phyloP scores from a whole-genome alignment of 495 filamentous ascomycete species.

The Apodospora peruviana region DNA sequence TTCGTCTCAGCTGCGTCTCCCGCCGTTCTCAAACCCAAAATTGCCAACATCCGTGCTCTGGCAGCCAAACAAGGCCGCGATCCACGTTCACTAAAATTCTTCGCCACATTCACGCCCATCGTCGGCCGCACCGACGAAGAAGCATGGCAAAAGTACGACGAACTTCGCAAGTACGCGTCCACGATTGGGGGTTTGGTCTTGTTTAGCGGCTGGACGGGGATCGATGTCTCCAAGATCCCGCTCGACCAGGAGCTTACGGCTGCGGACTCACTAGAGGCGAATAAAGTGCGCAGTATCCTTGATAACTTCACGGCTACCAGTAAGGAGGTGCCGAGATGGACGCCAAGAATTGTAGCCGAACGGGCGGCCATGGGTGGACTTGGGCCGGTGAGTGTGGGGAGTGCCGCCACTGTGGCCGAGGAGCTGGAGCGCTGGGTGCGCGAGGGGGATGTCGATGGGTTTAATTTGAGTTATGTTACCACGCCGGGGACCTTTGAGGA shows the following conservation, averaged over 20 bases:
- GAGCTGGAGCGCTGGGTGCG: slow-evolving; percentile 55
- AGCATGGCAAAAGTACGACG: slow-evolving; percentile 47
- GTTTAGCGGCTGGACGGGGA: slow-evolving; percentile 58
- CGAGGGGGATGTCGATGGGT: slow-evolving; percentile 60
- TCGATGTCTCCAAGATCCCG: slow-evolving; percentile 53
- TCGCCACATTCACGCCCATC: slow-evolving; percentile 54
- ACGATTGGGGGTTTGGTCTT: slow-evolving; percentile 53
- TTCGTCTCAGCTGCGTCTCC: slow-evolving; percentile 56
- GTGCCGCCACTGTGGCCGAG: slow-evolving; percentile 52
- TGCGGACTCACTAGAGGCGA: slow-evolving; percentile 46
- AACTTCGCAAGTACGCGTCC: slow-evolving; percentile 46
- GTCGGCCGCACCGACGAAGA: slow-evolving; percentile 53
- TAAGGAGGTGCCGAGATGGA: slow-evolving; percentile 47
- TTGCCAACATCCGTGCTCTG: slow-evolving; percentile 49
- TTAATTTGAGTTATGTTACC: slow-evolving; percentile 47
- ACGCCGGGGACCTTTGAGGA: slow-evolving; percentile 42
- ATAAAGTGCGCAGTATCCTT: slow-evolving; percentile 47
- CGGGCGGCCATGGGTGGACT: slow-evolving; percentile 52
- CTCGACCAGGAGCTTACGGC: slow-evolving; percentile 51
- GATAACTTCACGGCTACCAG: slow-evolving; percentile 47
- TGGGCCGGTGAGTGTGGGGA: slow-evolving; percentile 51
- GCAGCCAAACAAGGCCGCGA: slow-evolving; percentile 49
- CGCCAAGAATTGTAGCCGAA: slow-evolving; percentile 49
- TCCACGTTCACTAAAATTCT: slow-evolving; percentile 53
- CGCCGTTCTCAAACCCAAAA: slow-evolving; percentile 43